Conservation (phyloP, 1,284 basidiomycete genomes). For the Amylostereum areolatum region DNA sequence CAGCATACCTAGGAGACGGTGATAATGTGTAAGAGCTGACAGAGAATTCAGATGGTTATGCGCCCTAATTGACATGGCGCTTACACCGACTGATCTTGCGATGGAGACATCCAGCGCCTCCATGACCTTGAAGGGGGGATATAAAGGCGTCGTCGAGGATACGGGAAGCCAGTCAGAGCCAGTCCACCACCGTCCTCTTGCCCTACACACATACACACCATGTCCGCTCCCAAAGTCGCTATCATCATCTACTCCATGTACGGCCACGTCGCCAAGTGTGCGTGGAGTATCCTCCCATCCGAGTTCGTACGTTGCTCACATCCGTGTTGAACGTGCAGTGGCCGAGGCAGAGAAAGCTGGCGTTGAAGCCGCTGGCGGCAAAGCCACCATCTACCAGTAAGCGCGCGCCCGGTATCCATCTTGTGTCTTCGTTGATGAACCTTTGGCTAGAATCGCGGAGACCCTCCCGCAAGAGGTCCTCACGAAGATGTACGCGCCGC, state of each 20-base stretch:
- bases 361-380: slow-evolving; percentile 66
- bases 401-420: slow-evolving; percentile 20
- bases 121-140: no score
- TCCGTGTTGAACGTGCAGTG: slow-evolving; percentile 38
- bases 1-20: no score
- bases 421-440: neutral
- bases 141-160: no score
- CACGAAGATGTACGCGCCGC: slow-evolving; percentile 69
- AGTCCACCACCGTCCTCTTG: no score
- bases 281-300: slow-evolving; percentile 21
- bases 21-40: no score
- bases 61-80: no score
- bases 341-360: slow-evolving; percentile 77
- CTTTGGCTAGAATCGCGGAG: slow-evolving; percentile 63
- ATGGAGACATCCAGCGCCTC: no score
- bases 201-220: neutral
- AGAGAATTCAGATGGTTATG: no score
- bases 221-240: slow-evolving; percentile 52
- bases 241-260: slow-evolving; percentile 62
- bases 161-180: no score
- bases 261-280: slow-evolving; percentile 72
- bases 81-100: no score
- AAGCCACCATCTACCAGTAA: slow-evolving; percentile 68
- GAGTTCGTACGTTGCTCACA: neutral
- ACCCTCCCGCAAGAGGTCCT: slow-evolving; percentile 80